Percentiles rank a stretch among this genome's conserved stretches.
phyloP scores from a whole-genome alignment of 2,329 filamentous ascomycete genomes.

The Trichocomaceae sp. region DNA sequence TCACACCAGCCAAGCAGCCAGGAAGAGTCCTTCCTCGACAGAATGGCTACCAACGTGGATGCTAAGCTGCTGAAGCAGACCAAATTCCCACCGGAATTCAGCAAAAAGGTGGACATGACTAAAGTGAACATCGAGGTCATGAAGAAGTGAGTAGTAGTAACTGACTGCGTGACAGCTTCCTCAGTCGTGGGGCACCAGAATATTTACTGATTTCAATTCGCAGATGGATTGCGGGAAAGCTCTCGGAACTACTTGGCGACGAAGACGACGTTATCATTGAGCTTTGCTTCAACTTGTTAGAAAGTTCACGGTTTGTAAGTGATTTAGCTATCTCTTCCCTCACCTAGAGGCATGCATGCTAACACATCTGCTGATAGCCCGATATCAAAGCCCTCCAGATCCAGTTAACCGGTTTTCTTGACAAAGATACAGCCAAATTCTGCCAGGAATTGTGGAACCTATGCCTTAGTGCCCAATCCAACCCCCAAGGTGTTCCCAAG shows the following conservation, averaged over 20 bases:
- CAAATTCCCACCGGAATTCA: slow-evolving; percentile 91
- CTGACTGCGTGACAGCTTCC: background rate
- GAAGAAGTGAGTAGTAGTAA: slow-evolving; percentile 67
- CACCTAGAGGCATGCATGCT: slow-evolving; percentile 16
- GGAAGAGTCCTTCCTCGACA: slow-evolving; percentile 15
- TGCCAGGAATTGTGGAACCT: slow-evolving; percentile 93
- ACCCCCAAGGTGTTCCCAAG: slow-evolving; percentile 84
- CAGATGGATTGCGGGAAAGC: slow-evolving; percentile 89
- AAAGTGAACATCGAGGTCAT: slow-evolving; percentile 97
- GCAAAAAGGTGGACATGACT: slow-evolving; percentile 89
- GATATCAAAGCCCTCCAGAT: slow-evolving; percentile 95
- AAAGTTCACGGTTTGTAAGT: slow-evolving; percentile 70
- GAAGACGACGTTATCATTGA: slow-evolving; percentile 97
- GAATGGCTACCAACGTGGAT: slow-evolving; percentile 78
- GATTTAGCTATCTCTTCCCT: background rate
- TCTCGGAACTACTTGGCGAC: slow-evolving; percentile 78
- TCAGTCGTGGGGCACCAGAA: background rate
- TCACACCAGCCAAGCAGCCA: background rate
- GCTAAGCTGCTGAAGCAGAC: slow-evolving; percentile 83
- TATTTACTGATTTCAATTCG: slow-evolving; percentile 12
- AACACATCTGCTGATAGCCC: slow-evolving; percentile 54
- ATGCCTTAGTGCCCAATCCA: slow-evolving; percentile 81
- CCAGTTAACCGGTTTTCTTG: slow-evolving; percentile 87
- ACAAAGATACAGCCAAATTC: slow-evolving; percentile 81
- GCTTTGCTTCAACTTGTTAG: slow-evolving; percentile 63